Base-by-base conservation (phyloP, 208 protist genomes). In the Tetramitus jugosus region DNA sequence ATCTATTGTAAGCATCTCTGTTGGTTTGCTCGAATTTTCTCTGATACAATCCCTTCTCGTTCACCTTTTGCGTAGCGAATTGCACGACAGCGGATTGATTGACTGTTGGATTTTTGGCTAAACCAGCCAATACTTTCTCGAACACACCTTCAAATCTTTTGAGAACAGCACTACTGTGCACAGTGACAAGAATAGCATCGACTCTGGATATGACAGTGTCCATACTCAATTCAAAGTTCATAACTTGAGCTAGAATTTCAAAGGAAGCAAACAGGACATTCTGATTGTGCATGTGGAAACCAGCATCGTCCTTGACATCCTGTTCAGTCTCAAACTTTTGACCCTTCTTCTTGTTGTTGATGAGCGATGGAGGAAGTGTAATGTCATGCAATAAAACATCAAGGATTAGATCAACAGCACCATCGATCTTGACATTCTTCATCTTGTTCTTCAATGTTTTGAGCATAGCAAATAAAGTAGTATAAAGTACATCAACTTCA, bases 131-230 rank as follows among this genome's bases (percentile, higher is more conserved):
- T n/a, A 68, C 4, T 14, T 39, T 13, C 29, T 43, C n/a, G 23
- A 68, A 68, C 29, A 68, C 6, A n/a, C 23, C n/a, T 43, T 68
- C 35, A 68, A 68, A 68, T 68, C 62, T 68, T 33, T 68, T 23
- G n/a, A 68, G 29, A 29, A 68, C 33, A 10, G 39, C 62, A 29
- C 20, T 14, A 43, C 42, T 68, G 29, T 23, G 7, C 14, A 68
- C 62, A 26, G 4, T 39, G 39, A 8, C 26, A 0, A 68, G 2
- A 43, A 23, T 43, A 33, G 17, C 29, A 43, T 68, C 6, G 29
- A 68, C 42, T 37, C 29, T 14, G 13, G 39, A 4, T 43, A 68
- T 43, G 29, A 68, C 31, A 26, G 7, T 29, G 29, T 8, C 10
- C 1, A 68, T 14, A 68, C 20, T 29, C 3, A n/a, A 23, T 43